These are phyloP conservation scores for Dictyophora rubrovolvata DNA, from an alignment of 768 basidiomycete species.

Conservation along the genomic window DNA sequence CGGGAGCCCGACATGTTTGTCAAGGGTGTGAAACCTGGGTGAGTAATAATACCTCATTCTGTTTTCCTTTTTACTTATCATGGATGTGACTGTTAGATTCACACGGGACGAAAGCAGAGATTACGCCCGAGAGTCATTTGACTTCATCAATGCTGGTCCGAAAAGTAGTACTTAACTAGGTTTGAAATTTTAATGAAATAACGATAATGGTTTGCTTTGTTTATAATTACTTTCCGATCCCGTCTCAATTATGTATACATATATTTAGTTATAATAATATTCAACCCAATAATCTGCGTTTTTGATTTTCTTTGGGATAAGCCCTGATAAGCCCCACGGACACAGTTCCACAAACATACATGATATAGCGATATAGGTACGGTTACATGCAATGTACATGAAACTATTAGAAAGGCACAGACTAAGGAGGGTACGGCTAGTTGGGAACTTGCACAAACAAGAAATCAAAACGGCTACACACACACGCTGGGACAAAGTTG, in stretches of 20 bases:
- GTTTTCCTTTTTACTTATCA: not conserved
- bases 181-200: too few species aligned
- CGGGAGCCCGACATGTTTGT: conserved; percentile 80
- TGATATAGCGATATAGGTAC: not conserved
- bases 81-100: conserved; percentile 37
- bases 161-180: not conserved
- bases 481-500: too few species aligned
- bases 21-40: conserved; percentile 72
- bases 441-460: not conserved
- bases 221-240: not conserved
- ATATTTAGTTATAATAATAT: too few species aligned
- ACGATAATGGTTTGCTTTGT: too few species aligned
- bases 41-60: conserved; percentile 21
- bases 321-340: not conserved
- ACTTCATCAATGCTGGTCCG: conserved; percentile 32
- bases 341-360: not conserved
- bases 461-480: not conserved
- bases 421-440: not conserved
- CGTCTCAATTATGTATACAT: not conserved
- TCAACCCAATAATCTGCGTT: too few species aligned
- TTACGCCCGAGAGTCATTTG: conserved; percentile 53
- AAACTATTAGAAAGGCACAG: not conserved
- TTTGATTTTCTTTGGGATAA: too few species aligned
- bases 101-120: conserved; percentile 56
- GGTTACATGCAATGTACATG: not conserved